These are phyloP conservation scores for Prinsepia uniflora DNA, from an alignment of 306 rosid species.

Conservation along the genomic window DNA sequence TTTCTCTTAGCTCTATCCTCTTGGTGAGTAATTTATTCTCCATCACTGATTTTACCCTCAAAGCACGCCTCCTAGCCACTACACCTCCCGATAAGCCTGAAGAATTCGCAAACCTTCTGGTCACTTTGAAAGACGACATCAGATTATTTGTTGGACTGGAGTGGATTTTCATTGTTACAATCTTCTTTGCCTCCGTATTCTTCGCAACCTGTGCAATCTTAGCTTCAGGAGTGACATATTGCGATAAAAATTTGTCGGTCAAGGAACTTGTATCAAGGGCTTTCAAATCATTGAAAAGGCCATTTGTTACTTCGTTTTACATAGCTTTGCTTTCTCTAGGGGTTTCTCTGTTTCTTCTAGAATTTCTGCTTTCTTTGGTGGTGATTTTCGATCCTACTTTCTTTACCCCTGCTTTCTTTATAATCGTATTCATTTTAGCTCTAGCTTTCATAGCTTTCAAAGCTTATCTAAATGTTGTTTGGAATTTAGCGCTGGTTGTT, in stretches of 20 bases:
- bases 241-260: background rate
- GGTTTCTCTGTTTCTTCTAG: background rate
- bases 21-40: constrained; percentile 4
- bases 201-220: background rate
- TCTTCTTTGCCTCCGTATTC: background rate
- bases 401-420: background rate
- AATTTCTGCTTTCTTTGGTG: background rate
- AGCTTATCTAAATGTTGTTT: constrained; percentile 12
- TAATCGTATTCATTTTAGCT: background rate
- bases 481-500: constrained; percentile 23
- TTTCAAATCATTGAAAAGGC: constrained; percentile 7
- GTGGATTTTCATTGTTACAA: constrained; percentile 8
- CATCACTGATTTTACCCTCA: background rate
- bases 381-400: background rate
- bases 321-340: constrained; percentile 12
- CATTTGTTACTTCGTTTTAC: constrained; percentile 17
- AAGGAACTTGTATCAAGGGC: background rate
- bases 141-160: background rate
- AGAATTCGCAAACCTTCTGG: background rate
- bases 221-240: background rate
- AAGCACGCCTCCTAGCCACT: background rate
- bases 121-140: background rate
- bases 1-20: constrained; percentile 14
- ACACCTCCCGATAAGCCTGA: background rate
- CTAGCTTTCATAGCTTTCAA: background rate